Percentiles rank a stretch among this genome's conserved stretches.
Evolutionary conservation across 306 rosid genomes (phyloP).

Genomic region (Pyrus communis): DNA sequence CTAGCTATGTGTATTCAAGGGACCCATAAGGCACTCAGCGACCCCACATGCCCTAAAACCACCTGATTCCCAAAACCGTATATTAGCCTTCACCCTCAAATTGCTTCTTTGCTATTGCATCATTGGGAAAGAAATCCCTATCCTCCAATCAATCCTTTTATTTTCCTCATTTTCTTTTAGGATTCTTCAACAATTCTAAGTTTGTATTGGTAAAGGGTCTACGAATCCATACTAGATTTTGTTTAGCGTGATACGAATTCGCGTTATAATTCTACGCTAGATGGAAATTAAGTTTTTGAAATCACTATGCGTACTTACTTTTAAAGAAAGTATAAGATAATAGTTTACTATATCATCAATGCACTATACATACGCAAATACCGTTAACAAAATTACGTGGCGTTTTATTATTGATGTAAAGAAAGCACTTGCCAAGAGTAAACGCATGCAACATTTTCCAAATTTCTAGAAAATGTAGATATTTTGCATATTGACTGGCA

Average conservation of each 20-base stretch:
- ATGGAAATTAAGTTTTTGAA: too few species aligned
- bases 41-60: neutral
- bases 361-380: neutral
- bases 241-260: too few species aligned
- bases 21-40: too few species aligned
- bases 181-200: too few species aligned
- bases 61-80: neutral
- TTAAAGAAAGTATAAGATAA: too few species aligned
- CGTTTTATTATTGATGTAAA: too few species aligned
- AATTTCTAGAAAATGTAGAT: neutral
- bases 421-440: neutral
- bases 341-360: too few species aligned
- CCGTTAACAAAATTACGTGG: accelerated
- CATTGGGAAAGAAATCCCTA: neutral
- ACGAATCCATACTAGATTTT: too few species aligned
- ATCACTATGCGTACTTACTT: too few species aligned
- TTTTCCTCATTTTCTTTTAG: neutral
- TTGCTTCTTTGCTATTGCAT: neutral
- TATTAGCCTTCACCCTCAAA: neutral
- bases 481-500: neutral
- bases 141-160: neutral
- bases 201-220: too few species aligned
- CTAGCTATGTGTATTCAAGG: neutral
- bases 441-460: neutral
- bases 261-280: too few species aligned